Conservation (phyloP, 2,329 filamentous ascomycete genomes). For the Trichoderma gracile region DNA sequence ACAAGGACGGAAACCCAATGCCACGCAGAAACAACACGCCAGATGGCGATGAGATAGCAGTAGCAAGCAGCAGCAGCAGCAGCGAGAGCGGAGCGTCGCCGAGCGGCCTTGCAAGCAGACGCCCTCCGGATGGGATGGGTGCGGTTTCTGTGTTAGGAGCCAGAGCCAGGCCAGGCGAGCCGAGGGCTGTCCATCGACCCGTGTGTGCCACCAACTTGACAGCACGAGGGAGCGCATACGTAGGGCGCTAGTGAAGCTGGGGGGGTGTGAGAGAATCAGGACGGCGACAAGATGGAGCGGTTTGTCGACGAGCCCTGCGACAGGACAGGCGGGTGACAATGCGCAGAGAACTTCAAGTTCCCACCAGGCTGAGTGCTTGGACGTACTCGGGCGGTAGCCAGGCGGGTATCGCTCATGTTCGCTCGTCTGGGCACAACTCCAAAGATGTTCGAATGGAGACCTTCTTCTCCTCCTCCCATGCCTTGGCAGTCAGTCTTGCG, state of each 20-base stretch:
- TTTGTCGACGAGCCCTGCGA: conserved; percentile 1
- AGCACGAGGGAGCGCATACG: conserved; percentile 20
- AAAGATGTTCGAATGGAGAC: neutral
- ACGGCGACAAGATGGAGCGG: conserved; percentile 1
- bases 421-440: neutral
- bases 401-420: conserved; percentile 11
- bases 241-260: conserved; percentile 12
- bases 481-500: neutral
- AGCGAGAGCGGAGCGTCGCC: conserved; percentile 4
- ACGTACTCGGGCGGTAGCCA: neutral
- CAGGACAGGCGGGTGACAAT: conserved; percentile 16
- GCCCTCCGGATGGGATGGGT: neutral
- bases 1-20: conserved; percentile 25
- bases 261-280: conserved; percentile 18
- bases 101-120: neutral
- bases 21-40: conserved; percentile 17
- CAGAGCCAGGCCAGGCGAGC: conserved; percentile 7
- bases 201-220: conserved; percentile 11
- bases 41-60: conserved; percentile 24
- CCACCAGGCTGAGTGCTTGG: neutral
- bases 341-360: neutral
- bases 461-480: neutral
- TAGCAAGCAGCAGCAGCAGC: neutral
- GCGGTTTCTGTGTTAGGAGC: conserved; percentile 2
- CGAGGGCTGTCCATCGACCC: conserved; percentile 6